Evolutionary conservation across 106 monocot species (phyloP).

Genomic region (Allium sativum): DNA sequence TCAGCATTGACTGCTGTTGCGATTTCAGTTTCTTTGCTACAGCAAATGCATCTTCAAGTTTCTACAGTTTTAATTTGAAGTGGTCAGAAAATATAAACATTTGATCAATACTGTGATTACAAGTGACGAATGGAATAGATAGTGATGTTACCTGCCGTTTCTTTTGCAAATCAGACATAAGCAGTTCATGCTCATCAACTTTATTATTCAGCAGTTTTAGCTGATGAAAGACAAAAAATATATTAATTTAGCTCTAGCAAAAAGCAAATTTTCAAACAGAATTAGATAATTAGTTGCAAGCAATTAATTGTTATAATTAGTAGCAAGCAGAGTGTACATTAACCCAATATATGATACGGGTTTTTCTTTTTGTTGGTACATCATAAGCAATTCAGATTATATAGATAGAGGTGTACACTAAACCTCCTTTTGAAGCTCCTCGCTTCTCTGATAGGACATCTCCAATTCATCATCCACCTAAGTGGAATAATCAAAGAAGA

Average conservation of each 20-base stretch:
- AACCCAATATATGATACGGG: not conserved
- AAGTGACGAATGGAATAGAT: not conserved
- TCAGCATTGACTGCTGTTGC: constrained; percentile 36
- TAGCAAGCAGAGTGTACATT: not conserved
- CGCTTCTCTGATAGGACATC: constrained; percentile 31
- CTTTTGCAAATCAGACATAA: constrained; percentile 51
- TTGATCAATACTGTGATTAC: not conserved
- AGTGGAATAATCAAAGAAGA: constrained; percentile 6
- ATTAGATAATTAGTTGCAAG: not conserved
- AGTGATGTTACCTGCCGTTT: constrained; percentile 32
- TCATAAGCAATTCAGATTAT: not conserved
- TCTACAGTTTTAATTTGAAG: constrained; percentile 22
- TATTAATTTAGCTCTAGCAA: not conserved
- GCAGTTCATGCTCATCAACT: constrained; percentile 41
- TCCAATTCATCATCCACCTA: constrained; percentile 57
- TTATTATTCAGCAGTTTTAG: constrained; percentile 40
- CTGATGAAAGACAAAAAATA: constrained; percentile 19
- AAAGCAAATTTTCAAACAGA: not conserved
- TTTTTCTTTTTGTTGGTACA: not conserved
- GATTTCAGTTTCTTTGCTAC: constrained; percentile 55
- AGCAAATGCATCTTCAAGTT: constrained; percentile 57
- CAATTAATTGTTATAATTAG: not conserved
- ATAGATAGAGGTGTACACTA: constrained; percentile 3
- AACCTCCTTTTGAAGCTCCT: constrained; percentile 72
- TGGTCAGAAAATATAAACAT: not conserved